Conservation (phyloP, 495 filamentous ascomycete genomes). For the Daldinia concentrica region DNA sequence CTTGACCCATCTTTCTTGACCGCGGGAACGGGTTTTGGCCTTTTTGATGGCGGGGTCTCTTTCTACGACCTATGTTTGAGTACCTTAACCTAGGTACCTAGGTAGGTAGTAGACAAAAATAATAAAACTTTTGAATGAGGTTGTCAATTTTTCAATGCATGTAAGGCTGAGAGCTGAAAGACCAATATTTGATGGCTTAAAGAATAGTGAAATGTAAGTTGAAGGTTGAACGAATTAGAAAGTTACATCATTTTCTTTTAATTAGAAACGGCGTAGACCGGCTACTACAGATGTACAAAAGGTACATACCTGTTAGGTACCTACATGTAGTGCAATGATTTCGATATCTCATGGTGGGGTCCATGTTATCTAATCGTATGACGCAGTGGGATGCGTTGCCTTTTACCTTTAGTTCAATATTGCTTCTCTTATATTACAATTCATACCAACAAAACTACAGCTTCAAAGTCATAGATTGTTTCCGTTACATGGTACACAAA, state of each 20-base stretch:
- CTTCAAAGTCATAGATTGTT: too few species aligned
- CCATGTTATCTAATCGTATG: slow-evolving; percentile 13
- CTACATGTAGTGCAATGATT: too few species aligned
- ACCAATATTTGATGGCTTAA: background rate
- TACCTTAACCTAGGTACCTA: too few species aligned
- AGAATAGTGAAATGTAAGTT: background rate
- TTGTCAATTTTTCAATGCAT: background rate
- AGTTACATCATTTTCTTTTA: slow-evolving; percentile 12
- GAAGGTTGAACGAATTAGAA: slow-evolving; percentile 4
- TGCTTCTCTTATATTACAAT: too few species aligned
- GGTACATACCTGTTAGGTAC: background rate
- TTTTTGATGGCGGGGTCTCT: slow-evolving; percentile 45
- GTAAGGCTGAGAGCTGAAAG: background rate
- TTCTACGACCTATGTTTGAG: slow-evolving; percentile 46
- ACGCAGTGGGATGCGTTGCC: background rate
- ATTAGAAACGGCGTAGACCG: background rate
- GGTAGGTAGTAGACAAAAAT: background rate
- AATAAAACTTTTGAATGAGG: background rate
- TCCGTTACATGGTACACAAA: background rate
- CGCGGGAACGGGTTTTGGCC: slow-evolving; percentile 39
- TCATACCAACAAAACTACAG: too few species aligned
- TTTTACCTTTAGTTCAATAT: too few species aligned
- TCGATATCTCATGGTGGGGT: background rate
- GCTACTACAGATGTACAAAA: background rate
- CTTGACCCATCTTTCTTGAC: slow-evolving; percentile 56